A percentile compares a stretch with the other conserved stretches of the same genome.
phyloP scores from a whole-genome alignment of 2,329 filamentous ascomycete species.

The Talaromyces piceae region DNA sequence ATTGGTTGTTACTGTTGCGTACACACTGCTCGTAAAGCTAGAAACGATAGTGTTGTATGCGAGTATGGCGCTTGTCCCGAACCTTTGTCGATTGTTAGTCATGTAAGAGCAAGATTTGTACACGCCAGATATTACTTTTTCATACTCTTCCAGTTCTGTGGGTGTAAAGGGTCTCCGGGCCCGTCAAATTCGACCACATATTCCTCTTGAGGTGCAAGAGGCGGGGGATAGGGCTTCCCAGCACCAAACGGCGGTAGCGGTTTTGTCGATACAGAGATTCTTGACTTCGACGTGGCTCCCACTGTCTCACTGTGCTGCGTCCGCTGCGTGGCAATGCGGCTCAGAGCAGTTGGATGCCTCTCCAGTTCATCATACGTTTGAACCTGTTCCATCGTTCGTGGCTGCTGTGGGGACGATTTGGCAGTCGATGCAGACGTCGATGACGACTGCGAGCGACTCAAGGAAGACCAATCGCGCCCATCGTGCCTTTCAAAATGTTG shows the following conservation, averaged over 20 bases:
- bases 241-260: slow-evolving; percentile 41
- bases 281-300: slow-evolving; percentile 26
- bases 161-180: slow-evolving; percentile 72
- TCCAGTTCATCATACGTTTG: slow-evolving; percentile 31
- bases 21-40: slow-evolving; percentile 57
- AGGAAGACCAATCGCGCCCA: slow-evolving; percentile 10
- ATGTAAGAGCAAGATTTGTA: not conserved
- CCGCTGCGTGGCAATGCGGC: slow-evolving; percentile 34
- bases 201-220: slow-evolving; percentile 49
- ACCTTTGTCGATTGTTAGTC: slow-evolving; percentile 8
- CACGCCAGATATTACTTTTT: slow-evolving; percentile 58
- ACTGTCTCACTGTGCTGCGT: slow-evolving; percentile 38
- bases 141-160: slow-evolving; percentile 74
- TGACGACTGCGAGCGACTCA: slow-evolving; percentile 14
- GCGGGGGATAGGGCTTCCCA: slow-evolving; percentile 51
- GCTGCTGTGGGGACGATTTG: slow-evolving; percentile 17
- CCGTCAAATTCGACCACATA: slow-evolving; percentile 71
- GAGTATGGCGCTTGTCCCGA: slow-evolving; percentile 22
- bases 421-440: slow-evolving; percentile 19
- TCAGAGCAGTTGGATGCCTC: slow-evolving; percentile 31
- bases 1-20: slow-evolving; percentile 56
- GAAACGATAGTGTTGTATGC: slow-evolving; percentile 47
- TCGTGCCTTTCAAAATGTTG: slow-evolving; percentile 14
- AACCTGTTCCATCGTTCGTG: slow-evolving; percentile 22
- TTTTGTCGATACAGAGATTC: slow-evolving; percentile 20